Base-by-base conservation (phyloP, 805 yeast genomes). In the Spathaspora boniae region DNA sequence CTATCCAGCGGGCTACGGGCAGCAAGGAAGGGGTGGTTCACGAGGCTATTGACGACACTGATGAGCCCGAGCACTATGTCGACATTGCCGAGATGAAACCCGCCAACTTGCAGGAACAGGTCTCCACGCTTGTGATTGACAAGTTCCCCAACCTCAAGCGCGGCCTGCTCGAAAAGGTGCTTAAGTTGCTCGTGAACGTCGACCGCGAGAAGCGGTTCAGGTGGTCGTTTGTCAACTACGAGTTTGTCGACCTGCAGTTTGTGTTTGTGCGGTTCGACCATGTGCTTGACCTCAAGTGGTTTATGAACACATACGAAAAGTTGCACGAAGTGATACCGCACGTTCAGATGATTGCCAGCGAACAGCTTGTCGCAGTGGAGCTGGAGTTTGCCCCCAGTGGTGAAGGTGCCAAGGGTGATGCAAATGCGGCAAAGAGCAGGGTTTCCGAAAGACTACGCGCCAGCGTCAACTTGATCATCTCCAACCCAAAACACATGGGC, bases 161-260 rank as follows among this genome's bases (percentile, higher is more conserved):
- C 26, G 37, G 40, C 2, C 46, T 55, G 1, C 47, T 67, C 16
- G 74, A 68, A 38, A 59, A 53, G 32, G 38, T 68, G 0, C 43
- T 71, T 17, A 40, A 43, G 16, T 38, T 38, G 4, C 33, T 62
- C 2, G 28, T 54, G 2, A 28, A 35, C 16, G 34, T 9, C 7
- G 30, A 40, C 34, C 27, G 40, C 17, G 31, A 34, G 17, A 26
- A 17, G n/a, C 16, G 16, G 4, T 68, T 51, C 43, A 33, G 31
- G 14, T 71, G 75, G 72, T 52, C 64, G 16, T 44, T 48, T 24
- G 46, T 63, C 6, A 58, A 53, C 25, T 55, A 57, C 36, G 68
- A 62, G 18, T 44, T 46, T 20, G 29, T 60, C 4, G 72, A 66
- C 20, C 42, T 42, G 18, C 52, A 53, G 29, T 38, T 54, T 26